Evolutionary conservation across 148 eudicot genomes (phyloP), one percentile per base, ranked within the genome.

Genomic region (Drosera capensis): DNA sequence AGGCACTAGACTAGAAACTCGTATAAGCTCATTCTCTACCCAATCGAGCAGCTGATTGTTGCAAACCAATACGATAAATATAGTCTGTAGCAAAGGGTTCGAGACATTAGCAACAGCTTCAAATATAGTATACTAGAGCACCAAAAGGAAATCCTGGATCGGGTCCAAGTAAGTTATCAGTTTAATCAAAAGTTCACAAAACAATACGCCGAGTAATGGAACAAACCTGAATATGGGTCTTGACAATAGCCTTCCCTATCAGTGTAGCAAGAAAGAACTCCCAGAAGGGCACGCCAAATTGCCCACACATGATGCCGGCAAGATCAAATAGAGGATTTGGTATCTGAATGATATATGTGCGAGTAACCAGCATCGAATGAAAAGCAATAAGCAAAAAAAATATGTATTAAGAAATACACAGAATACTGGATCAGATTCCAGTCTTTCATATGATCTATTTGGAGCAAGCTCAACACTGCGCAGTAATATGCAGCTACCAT

Each of bases 241-340:
- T 92, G 41, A 92, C 54, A 15, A 92, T 58, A 26, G 99, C 99
- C 69, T 92, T 92, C 55, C 99, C 99, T 14, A 92, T 30, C 51
- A 79, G 40, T 4, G 95, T 92, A 42, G 99, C 94, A 50, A 81
- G 55, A 60, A 92, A 92, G 64, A 92, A 92, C 59, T 92, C 57
- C 99, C 99, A 92, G 48, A 92, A 92, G 19, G 99, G 79, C 58
- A 92, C 66, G 41, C 95, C 99, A 45, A 85, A 86, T 65, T 92
- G 99, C 45, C 99, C 99, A 36, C 94, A 92, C 94, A 92, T 71
- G 51, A 92, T 85, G 50, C 99, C 99, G 47, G 99, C 99, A 30
- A 92, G 94, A 64, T 92, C 99, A 74, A 85, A 92, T 57, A 92
- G 56, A 46, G 99, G 99, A 71, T 92, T 92, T 48, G 99, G 99